These are phyloP conservation scores for Sarcodon sp. DNA, from an alignment of 768 basidiomycete species.

Conservation along the genomic window DNA sequence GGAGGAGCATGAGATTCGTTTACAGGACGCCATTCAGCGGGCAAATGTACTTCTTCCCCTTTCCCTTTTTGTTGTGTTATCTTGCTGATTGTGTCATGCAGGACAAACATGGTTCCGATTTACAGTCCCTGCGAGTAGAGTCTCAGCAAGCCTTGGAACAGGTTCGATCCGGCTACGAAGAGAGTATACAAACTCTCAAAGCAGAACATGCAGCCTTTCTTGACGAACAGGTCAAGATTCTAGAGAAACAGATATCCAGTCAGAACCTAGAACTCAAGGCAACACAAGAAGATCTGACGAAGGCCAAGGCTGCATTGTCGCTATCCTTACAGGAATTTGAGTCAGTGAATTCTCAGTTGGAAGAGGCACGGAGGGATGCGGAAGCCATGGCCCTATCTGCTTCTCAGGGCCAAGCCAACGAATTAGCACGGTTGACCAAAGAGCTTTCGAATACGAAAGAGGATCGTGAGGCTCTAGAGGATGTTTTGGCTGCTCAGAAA, in stretches of 20 bases:
- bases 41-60: constrained; percentile 45
- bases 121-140: constrained; percentile 55
- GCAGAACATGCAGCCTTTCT: constrained; percentile 50
- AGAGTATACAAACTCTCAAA: constrained; percentile 46
- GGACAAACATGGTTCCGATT: constrained; percentile 67
- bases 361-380: constrained; percentile 41
- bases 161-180: constrained; percentile 47
- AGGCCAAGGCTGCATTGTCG: constrained; percentile 52
- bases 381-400: constrained; percentile 17
- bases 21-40: constrained; percentile 62
- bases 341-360: constrained; percentile 46
- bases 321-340: constrained; percentile 41
- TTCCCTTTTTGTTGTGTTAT: neutral
- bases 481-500: constrained; percentile 56
- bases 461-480: constrained; percentile 51
- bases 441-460: constrained; percentile 56
- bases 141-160: constrained; percentile 59
- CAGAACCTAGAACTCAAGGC: constrained; percentile 69
- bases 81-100: constrained; percentile 16
- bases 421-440: constrained; percentile 41
- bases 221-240: constrained; percentile 37
- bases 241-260: constrained; percentile 52
- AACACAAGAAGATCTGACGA: constrained; percentile 71
- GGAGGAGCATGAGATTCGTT: constrained; percentile 44
- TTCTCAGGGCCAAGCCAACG: constrained; percentile 24